Evolutionary conservation across 345 rosid genomes (phyloP), one percentile per base, ranked within the genome.

Genomic region (Turnera subulata): DNA sequence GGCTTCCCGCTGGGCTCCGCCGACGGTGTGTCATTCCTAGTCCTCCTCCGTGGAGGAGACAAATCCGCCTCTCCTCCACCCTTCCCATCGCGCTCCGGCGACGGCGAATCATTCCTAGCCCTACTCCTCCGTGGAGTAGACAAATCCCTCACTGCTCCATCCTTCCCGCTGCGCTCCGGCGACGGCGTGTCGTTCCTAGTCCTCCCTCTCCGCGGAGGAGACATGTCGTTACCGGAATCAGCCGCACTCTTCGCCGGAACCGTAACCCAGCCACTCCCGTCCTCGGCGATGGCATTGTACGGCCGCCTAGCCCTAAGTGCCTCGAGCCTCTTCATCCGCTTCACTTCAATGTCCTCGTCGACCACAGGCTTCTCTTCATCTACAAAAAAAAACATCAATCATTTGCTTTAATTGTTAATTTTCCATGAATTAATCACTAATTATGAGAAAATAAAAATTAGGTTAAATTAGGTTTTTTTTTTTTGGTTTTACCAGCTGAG

Each of bases 201-300:
- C 47, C 47, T 52, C 19, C 26, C 20, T 16, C 29, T 58, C 38
- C 64, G 78, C 13, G 88, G 91, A 13, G 99, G 90, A 26, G 91
- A 89, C 47, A 73, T 69, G 71, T 82, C 88, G 56, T 87, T 71
- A 55, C 39, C 53, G 25, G 50, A 48, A 53, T 66, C 52, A 25
- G 20, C 47, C 0, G 19, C 55, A 19, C 0, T 59, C n/a, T 64
- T 53, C 53, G 74, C 45, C 42, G 96, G 64, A 24, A 93, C 69
- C 5, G 88, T 63, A 58, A 87, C 80, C 99, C 97, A 89, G 9
- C 99, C 96, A 40, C 96, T 93, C 16, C 99, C 97, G 76, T 93
- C 97, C 72, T 93, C 97, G 17, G 97, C 85, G 39, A 89, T 80
- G 49, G 82, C 73, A 69, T 84, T 73, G 39, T 70, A 73, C 19